phyloP scores from a whole-genome alignment of 345 rosid genomes.

The Conringia planisiliqua region DNA sequence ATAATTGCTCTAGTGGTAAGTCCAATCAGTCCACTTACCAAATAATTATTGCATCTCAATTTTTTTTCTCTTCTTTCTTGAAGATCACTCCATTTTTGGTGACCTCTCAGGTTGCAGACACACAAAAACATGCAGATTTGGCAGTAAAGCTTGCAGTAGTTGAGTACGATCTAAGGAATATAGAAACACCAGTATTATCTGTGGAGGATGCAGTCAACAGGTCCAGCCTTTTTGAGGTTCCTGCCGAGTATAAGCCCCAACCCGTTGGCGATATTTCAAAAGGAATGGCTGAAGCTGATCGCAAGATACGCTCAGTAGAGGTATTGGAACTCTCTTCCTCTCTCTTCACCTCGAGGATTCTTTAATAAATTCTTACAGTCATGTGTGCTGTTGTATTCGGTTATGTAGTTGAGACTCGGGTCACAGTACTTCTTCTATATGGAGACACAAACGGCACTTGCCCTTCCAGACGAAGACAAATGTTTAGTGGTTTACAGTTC shows the following conservation, averaged over 20 bases:
- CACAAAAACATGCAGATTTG: slow-evolving; percentile 72
- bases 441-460: slow-evolving; percentile 88
- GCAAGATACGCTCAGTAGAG: slow-evolving; percentile 60
- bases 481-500: slow-evolving; percentile 71
- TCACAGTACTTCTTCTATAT: slow-evolving; percentile 90
- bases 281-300: slow-evolving; percentile 86
- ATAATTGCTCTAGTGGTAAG: slow-evolving; percentile 84
- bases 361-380: not conserved
- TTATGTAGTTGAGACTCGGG: slow-evolving; percentile 57
- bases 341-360: not conserved
- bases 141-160: slow-evolving; percentile 62
- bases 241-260: slow-evolving; percentile 46
- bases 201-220: slow-evolving; percentile 74
- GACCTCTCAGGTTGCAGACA: slow-evolving; percentile 71
- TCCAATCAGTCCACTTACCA: not conserved
- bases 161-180: slow-evolving; percentile 53
- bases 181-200: slow-evolving; percentile 62
- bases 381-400: not conserved
- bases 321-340: slow-evolving; percentile 33
- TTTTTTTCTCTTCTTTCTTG: not conserved
- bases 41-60: slow-evolving; percentile 56
- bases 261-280: slow-evolving; percentile 60
- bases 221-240: slow-evolving; percentile 69
- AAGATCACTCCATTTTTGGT: not conserved
- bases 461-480: slow-evolving; percentile 88